Evolutionary conservation across 108 stramenopile genomes (phyloP).

Genomic region (Asterionellopsis glacialis): DNA sequence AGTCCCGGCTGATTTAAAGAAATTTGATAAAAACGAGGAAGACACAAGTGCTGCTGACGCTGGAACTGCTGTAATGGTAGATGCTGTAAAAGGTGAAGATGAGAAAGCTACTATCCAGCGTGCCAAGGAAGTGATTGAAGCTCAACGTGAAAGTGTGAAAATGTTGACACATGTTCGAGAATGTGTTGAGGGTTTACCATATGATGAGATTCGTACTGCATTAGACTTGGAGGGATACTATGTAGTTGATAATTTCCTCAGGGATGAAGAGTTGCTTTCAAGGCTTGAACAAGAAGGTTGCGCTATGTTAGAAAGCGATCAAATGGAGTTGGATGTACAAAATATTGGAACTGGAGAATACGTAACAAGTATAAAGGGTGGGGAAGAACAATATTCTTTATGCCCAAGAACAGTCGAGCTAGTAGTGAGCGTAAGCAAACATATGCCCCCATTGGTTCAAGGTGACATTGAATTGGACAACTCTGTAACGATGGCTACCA

Average conservation of each 20-base stretch:
- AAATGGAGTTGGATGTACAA: slow-evolving; percentile 30
- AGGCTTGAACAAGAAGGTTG: slow-evolving; percentile 24
- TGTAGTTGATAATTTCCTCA: slow-evolving; percentile 28
- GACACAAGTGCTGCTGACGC: not conserved
- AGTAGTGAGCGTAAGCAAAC: slow-evolving; percentile 29
- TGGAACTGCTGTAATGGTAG: not conserved
- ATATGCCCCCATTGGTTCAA: slow-evolving; percentile 12
- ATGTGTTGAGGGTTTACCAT: slow-evolving; percentile 16
- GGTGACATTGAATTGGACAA: slow-evolving; percentile 11
- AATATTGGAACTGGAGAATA: slow-evolving; percentile 36
- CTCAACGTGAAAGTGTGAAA: slow-evolving; percentile 32
- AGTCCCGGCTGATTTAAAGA: too few species aligned
- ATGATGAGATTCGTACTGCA: slow-evolving; percentile 7
- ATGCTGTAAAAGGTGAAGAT: not conserved
- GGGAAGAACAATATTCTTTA: slow-evolving; percentile 27
- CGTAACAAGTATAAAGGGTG: slow-evolving; percentile 23
- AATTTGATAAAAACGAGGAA: too few species aligned
- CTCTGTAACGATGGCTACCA: slow-evolving; percentile 26
- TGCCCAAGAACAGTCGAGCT: slow-evolving; percentile 34
- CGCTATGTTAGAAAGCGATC: slow-evolving; percentile 15
- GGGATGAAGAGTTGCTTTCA: slow-evolving; percentile 13
- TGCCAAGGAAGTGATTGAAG: slow-evolving; percentile 32
- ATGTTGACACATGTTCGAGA: slow-evolving; percentile 35
- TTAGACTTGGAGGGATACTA: slow-evolving; percentile 16
- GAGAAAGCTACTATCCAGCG: slow-evolving; percentile 9